phyloP scores from a whole-genome alignment of 1,284 basidiomycete species.

The Phenoliferia sp. region DNA sequence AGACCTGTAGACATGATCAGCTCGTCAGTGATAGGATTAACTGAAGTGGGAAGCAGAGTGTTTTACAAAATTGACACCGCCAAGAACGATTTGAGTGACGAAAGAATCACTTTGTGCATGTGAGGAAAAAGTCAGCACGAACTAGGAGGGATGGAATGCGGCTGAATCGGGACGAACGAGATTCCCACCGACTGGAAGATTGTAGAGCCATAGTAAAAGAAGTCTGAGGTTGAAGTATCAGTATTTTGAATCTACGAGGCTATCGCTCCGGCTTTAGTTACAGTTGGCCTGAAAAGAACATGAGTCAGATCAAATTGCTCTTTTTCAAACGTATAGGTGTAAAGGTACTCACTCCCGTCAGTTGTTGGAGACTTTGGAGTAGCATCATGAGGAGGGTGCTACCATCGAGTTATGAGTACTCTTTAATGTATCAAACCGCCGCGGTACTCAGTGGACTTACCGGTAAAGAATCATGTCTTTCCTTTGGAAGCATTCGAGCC shows the following conservation, averaged over 20 bases:
- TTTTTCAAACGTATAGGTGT: too few relatives aligned
- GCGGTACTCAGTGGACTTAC: background rate
- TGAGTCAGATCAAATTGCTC: background rate
- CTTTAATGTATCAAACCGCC: background rate
- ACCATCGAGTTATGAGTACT: background rate
- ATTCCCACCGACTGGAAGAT: background rate
- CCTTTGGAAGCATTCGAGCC: background rate
- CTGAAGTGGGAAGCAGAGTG: too few relatives aligned
- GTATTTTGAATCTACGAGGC: background rate
- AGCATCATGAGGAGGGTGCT: background rate
- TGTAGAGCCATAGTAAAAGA: background rate
- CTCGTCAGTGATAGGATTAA: too few relatives aligned
- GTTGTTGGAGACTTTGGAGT: conserved; percentile 26
- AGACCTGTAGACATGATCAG: background rate
- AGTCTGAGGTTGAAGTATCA: background rate
- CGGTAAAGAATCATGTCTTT: background rate
- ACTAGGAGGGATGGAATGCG: too few relatives aligned
- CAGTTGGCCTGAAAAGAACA: background rate
- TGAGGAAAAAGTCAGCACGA: background rate
- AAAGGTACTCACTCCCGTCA: conserved; percentile 14
- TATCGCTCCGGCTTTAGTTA: too few relatives aligned
- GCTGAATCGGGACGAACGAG: background rate
- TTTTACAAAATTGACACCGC: background rate
- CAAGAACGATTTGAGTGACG: background rate
- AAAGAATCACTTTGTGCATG: too few relatives aligned